Evolutionary conservation across 2,329 filamentous ascomycete species (phyloP).

Genomic region (Fusarium liriodendri): DNA sequence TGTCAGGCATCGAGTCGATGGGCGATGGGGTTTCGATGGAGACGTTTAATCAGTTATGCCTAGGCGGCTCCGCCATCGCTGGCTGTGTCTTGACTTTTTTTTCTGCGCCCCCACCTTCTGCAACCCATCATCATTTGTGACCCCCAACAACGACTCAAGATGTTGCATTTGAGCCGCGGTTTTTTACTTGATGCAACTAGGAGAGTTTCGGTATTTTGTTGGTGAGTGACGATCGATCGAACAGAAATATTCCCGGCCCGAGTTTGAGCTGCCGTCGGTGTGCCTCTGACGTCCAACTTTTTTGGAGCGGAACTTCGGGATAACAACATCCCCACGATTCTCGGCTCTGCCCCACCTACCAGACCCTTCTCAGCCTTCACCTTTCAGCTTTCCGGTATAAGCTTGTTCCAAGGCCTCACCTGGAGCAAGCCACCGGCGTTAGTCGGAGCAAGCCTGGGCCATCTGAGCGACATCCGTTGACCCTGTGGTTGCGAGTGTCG

Average conservation of each 20-base stretch:
- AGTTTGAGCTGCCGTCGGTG: conserved; percentile 3
- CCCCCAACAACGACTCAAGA: conserved; percentile 6
- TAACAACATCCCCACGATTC: conserved; percentile 25
- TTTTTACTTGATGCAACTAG: conserved; percentile 3
- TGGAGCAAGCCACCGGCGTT: conserved; percentile 27
- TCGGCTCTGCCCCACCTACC: conserved; percentile 14
- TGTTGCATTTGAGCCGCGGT: background rate
- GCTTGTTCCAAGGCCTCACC: conserved; percentile 20
- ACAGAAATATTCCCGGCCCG: background rate
- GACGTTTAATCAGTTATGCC: conserved; percentile 28
- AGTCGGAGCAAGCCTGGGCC: conserved; percentile 31
- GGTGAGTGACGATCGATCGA: background rate
- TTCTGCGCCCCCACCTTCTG: conserved; percentile 12
- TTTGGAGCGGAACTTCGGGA: conserved; percentile 15
- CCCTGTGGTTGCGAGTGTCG: background rate
- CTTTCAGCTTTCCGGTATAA: background rate
- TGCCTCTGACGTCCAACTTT: background rate
- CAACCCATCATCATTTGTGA: background rate
- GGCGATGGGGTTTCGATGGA: background rate
- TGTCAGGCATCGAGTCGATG: conserved; percentile 15
- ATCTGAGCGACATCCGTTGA: conserved; percentile 26
- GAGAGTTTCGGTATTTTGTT: conserved; percentile 10
- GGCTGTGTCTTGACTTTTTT: background rate
- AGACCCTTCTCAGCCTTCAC: conserved; percentile 19
- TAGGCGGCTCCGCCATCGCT: conserved; percentile 22